Conservation (phyloP, 2,329 filamentous ascomycete genomes). For the Microcyclospora tardicrescens region DNA sequence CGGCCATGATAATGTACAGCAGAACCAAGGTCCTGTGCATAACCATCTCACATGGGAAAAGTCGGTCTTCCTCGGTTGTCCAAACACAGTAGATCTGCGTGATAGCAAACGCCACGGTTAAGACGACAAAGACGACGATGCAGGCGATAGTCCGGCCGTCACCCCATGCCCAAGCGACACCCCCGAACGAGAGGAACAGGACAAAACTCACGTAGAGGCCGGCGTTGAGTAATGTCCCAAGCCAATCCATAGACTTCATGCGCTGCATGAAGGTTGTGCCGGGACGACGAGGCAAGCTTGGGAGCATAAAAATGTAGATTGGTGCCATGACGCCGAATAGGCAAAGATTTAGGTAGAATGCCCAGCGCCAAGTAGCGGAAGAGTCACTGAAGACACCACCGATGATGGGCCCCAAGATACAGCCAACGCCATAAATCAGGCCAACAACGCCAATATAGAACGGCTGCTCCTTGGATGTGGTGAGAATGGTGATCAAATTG, state of each 20-base stretch:
- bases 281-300: conserved; percentile 16
- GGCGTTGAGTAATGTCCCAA: conserved; percentile 31
- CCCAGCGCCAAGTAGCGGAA: conserved; percentile 21
- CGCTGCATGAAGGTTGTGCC: conserved; percentile 28
- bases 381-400: conserved; percentile 18
- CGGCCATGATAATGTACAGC: conserved; percentile 32
- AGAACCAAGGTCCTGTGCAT: conserved; percentile 25
- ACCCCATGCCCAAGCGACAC: conserved; percentile 36
- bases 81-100: conserved; percentile 40
- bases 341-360: conserved; percentile 45
- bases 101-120: conserved; percentile 31
- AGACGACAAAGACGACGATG: conserved; percentile 35
- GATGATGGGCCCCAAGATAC: conserved; percentile 20
- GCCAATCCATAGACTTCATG: conserved; percentile 33
- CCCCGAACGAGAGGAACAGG: conserved; percentile 41
- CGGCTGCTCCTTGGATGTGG: conserved; percentile 5
- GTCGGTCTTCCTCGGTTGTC: conserved; percentile 30
- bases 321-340: conserved; percentile 33
- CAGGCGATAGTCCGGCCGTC: conserved; percentile 32
- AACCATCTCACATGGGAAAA: conserved; percentile 40
- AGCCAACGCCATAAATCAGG: conserved; percentile 14
- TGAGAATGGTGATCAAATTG: background rate
- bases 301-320: conserved; percentile 33
- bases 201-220: conserved; percentile 31
- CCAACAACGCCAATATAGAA: conserved; percentile 10